Conservation (phyloP, 2,329 filamentous ascomycete genomes). For the Fusarium multiceps region DNA sequence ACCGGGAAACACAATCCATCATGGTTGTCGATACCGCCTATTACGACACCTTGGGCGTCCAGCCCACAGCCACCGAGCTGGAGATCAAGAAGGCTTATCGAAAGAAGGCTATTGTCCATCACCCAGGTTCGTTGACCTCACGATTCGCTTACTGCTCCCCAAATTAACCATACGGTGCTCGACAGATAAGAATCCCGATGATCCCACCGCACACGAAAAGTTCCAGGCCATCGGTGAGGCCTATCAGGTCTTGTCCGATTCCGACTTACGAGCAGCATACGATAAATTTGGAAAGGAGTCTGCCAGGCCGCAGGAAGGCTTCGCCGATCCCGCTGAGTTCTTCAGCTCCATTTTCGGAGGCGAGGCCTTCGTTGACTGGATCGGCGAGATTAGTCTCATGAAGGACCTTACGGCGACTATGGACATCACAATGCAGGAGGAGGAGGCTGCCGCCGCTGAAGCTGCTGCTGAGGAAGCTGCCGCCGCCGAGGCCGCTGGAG, state of each 20-base stretch:
- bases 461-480: conserved; percentile 63
- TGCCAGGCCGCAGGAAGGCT: conserved; percentile 89
- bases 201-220: conserved; percentile 91
- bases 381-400: conserved; percentile 98
- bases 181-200: conserved; percentile 95
- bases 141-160: not conserved
- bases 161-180: conserved; percentile 26
- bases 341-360: conserved; percentile 99
- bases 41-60: conserved; percentile 87
- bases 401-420: conserved; percentile 98
- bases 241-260: conserved; percentile 85
- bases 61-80: conserved; percentile 85
- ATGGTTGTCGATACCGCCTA: conserved; percentile 93
- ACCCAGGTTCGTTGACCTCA: conserved; percentile 71
- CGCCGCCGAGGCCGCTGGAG: conserved; percentile 56
- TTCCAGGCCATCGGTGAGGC: conserved; percentile 88
- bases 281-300: conserved; percentile 98
- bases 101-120: conserved; percentile 92
- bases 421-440: conserved; percentile 94
- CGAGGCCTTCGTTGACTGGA: conserved; percentile 94
- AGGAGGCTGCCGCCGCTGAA: conserved; percentile 66
- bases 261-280: conserved; percentile 88
- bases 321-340: conserved; percentile 96
- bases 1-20: conserved; percentile 46
- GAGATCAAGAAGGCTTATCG: conserved; percentile 98